phyloP scores from a whole-genome alignment of 495 filamentous ascomycete genomes.

The Daldinia caldariorum region DNA sequence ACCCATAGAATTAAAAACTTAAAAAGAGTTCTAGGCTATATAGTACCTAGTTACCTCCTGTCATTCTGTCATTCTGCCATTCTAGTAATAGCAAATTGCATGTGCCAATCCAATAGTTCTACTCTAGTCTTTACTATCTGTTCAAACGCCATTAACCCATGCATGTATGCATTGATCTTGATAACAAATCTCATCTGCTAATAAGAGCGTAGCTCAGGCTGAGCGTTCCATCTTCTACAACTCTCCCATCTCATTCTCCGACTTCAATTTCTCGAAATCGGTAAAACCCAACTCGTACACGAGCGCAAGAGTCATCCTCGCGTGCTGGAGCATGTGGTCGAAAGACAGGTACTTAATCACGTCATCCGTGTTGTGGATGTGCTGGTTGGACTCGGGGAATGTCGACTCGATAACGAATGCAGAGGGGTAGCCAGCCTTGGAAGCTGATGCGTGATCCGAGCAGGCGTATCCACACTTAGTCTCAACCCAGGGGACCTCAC shows the following conservation, averaged over 20 bases:
- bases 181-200: neutral
- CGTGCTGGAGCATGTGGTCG: constrained; percentile 98
- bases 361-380: constrained; percentile 93
- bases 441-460: constrained; percentile 95
- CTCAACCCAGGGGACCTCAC: constrained; percentile 85
- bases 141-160: constrained; percentile 26
- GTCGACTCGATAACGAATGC: constrained; percentile 95
- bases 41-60: no score
- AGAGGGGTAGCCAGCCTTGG: constrained; percentile 92
- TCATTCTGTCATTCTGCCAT: neutral
- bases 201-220: neutral
- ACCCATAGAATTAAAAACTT: constrained; percentile 1
- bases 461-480: constrained; percentile 98
- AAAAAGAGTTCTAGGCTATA: no score
- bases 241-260: constrained; percentile 49
- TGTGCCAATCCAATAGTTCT: neutral
- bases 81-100: neutral
- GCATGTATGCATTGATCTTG: constrained; percentile 7
- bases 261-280: constrained; percentile 53
- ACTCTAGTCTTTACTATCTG: neutral
- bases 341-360: constrained; percentile 88
- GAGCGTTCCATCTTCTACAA: constrained; percentile 34
- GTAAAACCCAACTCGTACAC: constrained; percentile 88
- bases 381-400: constrained; percentile 83
- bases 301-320: constrained; percentile 86